Base-by-base conservation (phyloP, 768 basidiomycete genomes). In the Leccinum ochraceum region DNA sequence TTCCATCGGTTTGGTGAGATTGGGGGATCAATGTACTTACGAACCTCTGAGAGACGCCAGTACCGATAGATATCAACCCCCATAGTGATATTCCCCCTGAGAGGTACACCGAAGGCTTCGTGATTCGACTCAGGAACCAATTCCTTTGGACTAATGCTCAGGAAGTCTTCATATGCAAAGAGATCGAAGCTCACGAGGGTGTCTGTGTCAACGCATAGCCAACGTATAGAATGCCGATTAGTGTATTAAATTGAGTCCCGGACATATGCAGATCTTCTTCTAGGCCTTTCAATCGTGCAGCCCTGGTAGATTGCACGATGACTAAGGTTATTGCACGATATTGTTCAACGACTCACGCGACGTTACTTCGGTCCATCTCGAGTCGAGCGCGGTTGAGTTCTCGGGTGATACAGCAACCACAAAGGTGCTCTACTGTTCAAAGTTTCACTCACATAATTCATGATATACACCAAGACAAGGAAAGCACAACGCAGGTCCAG, bases 131-230 rank as follows among this genome's bases (percentile, higher is more conserved):
- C 46, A 89, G 71, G 57, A 87, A 83, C 79, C 87, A 85, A 66
- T 88, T 90, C 22, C 89, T 90, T 65, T 6, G 34, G 42, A 22
- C 22, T 22, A 17, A 34, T 48, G 17, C 22, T 60, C 37, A 57
- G 53, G 37, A 44, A 30, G 17, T 39, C 46, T 53, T 50, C 28
- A n/a, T 16, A 34, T 59, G 10, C 20, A 24, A 10, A 11, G 28
- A 37, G 17, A 32, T 24, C 17, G 28, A 37, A 37, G 73, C 85
- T 67, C 63, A 87, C 84, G 86, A 87, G 22, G 88, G 88, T 56
- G 88, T 80, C 69, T 91, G 89, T 86, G 88, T 90, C 26, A 88
- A 72, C 59, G 86, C 85, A 66, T 90, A 90, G 28, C 87, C 87
- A 49, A 87, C 79, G 64, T 86, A 88, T 53, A 88, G 79, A 61